These are phyloP conservation scores for Pugionium dolabratum DNA, from an alignment of 345 rosid genomes.

Conservation along the genomic window DNA sequence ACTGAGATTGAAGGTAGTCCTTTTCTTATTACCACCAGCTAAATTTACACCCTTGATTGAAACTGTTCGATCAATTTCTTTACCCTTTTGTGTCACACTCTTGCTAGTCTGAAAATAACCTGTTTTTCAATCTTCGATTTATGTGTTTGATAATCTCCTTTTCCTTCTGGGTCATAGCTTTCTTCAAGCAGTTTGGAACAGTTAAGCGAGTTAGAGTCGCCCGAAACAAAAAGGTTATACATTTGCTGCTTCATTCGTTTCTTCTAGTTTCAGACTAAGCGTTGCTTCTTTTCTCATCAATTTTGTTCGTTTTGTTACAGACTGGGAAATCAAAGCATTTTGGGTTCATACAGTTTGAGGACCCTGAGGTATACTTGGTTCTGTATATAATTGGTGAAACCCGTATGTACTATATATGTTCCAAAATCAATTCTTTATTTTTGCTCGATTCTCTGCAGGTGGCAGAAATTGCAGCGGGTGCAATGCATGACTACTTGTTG, in stretches of 20 bases:
- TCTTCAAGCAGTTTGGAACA: slow-evolving; percentile 80
- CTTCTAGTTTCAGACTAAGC: neutral
- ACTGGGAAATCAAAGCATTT: slow-evolving; percentile 94
- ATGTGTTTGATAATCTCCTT: no score
- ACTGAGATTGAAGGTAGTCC: slow-evolving; percentile 73
- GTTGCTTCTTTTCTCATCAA: neutral
- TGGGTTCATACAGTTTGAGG: slow-evolving; percentile 83
- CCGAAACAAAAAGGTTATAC: slow-evolving; percentile 73
- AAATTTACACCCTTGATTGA: neutral
- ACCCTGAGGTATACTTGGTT: slow-evolving; percentile 62
- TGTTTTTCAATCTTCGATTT: neutral
- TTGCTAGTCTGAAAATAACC: neutral
- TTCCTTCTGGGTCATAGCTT: slow-evolving; percentile 44
- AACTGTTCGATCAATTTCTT: neutral
- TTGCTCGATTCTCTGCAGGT: slow-evolving; percentile 53
- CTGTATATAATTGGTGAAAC: neutral
- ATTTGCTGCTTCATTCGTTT: neutral
- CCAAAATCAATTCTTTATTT: neutral
- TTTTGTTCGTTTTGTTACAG: slow-evolving; percentile 43
- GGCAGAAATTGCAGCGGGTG: slow-evolving; percentile 88
- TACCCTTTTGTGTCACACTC: neutral
- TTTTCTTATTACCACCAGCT: neutral
- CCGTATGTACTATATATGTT: neutral
- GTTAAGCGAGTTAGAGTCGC: slow-evolving; percentile 82
- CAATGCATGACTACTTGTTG: slow-evolving; percentile 82